These are phyloP conservation scores for Ceratobasidium sp. DNA, from an alignment of 1,284 basidiomycete species.

Conservation along the genomic window DNA sequence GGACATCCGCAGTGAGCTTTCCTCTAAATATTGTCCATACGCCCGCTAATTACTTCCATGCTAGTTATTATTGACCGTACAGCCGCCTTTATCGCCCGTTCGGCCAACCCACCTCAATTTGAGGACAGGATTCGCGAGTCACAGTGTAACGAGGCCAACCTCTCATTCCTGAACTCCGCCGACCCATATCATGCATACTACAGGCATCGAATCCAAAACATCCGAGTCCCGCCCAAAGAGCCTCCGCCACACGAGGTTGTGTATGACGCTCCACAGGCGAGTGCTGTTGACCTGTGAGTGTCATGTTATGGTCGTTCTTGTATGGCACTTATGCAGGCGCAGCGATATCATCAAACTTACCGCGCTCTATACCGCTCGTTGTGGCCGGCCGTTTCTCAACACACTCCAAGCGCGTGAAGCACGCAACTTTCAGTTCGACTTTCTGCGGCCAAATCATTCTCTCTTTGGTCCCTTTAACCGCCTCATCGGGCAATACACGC, in stretches of 20 bases:
- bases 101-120: constrained; percentile 87
- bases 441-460: constrained; percentile 94
- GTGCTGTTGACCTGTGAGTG: constrained; percentile 88
- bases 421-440: constrained; percentile 98
- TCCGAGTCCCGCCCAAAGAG: constrained; percentile 68
- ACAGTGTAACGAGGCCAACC: constrained; percentile 94
- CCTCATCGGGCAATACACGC: constrained; percentile 96
- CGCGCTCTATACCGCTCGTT: constrained; percentile 93
- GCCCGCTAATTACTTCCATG: constrained; percentile 45
- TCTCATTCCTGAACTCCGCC: constrained; percentile 93
- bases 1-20: constrained; percentile 85
- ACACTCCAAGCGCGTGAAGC: constrained; percentile 90
- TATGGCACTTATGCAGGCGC: constrained; percentile 48
- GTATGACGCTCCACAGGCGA: constrained; percentile 90
- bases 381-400: constrained; percentile 89
- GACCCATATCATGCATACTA: constrained; percentile 99
- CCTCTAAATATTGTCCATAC: not conserved
- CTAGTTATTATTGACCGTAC: constrained; percentile 96
- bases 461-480: constrained; percentile 97
- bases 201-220: constrained; percentile 84
- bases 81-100: constrained; percentile 91
- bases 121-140: constrained; percentile 96
- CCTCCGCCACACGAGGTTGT: constrained; percentile 89
- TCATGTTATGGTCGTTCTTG: constrained; percentile 5
- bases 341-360: constrained; percentile 94